Evolutionary conservation across 176 grass and related monocot species (phyloP).

Genomic region (Musa acuminata): DNA sequence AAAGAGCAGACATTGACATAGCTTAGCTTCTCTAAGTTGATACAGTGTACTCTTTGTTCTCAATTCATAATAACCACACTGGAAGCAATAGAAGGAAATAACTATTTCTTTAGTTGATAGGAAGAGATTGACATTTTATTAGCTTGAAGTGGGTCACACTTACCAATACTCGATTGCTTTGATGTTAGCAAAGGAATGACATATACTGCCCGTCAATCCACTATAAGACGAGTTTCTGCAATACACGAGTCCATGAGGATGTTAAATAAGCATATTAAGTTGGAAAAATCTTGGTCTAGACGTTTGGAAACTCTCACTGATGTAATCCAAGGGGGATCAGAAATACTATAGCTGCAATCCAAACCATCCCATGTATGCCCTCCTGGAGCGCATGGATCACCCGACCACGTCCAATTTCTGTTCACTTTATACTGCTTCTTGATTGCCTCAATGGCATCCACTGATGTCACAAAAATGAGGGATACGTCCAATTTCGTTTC

Average conservation of each 20-base stretch:
- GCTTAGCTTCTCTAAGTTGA: neutral
- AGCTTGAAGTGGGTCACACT: neutral
- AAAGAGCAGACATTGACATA: neutral
- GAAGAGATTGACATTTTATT: neutral
- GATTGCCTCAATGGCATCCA: constrained; percentile 34
- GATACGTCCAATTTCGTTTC: too few relatives aligned
- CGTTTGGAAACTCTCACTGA: constrained; percentile 26
- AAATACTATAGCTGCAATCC: constrained; percentile 23
- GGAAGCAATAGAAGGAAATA: neutral
- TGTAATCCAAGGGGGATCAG: constrained; percentile 15
- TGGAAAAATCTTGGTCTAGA: neutral
- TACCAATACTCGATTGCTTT: constrained; percentile 35
- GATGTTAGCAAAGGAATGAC: constrained; percentile 26
- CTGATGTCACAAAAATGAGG: constrained; percentile 5
- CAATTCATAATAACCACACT: neutral
- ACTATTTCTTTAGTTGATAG: neutral
- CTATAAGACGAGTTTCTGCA: constrained; percentile 37
- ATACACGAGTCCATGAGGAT: neutral
- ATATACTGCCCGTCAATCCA: constrained; percentile 32
- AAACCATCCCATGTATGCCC: constrained; percentile 39
- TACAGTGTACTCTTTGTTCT: neutral
- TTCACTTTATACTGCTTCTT: constrained; percentile 35
- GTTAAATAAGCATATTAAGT: neutral
- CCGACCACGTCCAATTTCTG: constrained; percentile 38
- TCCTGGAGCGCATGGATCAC: constrained; percentile 52